These are phyloP conservation scores for Lentinus tigrinus DNA, from an alignment of 768 basidiomycete genomes.

Conservation along the genomic window DNA sequence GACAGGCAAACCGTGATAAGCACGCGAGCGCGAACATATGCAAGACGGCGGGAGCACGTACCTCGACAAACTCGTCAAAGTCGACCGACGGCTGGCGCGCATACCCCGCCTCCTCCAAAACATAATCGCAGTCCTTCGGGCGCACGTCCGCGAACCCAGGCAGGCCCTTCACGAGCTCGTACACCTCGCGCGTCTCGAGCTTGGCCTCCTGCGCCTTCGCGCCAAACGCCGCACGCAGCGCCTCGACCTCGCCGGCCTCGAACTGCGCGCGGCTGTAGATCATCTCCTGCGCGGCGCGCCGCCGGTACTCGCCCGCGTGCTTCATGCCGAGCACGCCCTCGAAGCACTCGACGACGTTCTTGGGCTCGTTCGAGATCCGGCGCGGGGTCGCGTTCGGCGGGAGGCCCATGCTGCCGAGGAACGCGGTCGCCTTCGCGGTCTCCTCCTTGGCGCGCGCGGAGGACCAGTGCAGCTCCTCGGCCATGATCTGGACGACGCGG, in stretches of 20 bases:
- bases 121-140: conserved; percentile 67
- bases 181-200: conserved; percentile 38
- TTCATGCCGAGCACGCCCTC: conserved; percentile 21
- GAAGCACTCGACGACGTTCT: conserved; percentile 25
- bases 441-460: conserved; percentile 56
- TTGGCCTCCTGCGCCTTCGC: conserved; percentile 30
- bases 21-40: not conserved
- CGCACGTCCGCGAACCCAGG: conserved; percentile 60
- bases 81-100: conserved; percentile 53
- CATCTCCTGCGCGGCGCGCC: conserved; percentile 27
- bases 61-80: conserved; percentile 89
- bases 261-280: conserved; percentile 53
- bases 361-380: conserved; percentile 15
- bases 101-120: conserved; percentile 76
- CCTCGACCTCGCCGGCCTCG: conserved; percentile 48
- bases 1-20: not conserved
- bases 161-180: conserved; percentile 28
- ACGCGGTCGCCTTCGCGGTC: conserved; percentile 55
- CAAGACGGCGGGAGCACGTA: conserved; percentile 33
- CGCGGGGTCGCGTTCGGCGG: conserved; percentile 44
- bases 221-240: conserved; percentile 38
- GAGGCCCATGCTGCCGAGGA: conserved; percentile 86
- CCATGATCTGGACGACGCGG: conserved; percentile 88
- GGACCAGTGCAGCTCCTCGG: conserved; percentile 79
- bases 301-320: conserved; percentile 8